A percentile compares a stretch with the other conserved stretches of the same genome.
Evolutionary conservation across 2,329 filamentous ascomycete species (phyloP).

Genomic region (Trichophyton verrucosum): DNA sequence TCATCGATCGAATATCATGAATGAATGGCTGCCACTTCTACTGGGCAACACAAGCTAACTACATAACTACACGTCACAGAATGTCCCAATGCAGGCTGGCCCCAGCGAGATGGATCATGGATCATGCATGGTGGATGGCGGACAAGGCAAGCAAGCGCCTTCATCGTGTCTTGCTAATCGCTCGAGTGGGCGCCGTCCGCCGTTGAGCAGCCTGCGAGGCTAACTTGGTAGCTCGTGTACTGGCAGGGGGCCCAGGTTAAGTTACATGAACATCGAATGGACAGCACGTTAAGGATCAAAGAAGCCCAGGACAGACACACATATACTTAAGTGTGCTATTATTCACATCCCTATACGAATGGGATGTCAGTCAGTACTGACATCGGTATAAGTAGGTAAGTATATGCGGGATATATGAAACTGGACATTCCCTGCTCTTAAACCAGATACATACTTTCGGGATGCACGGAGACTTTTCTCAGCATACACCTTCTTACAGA

Average conservation of each 20-base stretch:
- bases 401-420: background rate
- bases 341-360: no score
- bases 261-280: no score
- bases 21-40: background rate
- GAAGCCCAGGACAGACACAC: no score
- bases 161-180: background rate
- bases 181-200: no score
- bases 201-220: no score
- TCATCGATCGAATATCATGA: background rate
- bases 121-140: background rate
- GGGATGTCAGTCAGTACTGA: background rate
- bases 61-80: background rate
- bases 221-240: no score
- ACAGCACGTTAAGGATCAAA: no score
- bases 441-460: background rate
- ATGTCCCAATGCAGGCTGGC: background rate
- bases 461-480: background rate
- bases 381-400: background rate
- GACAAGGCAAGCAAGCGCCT: background rate
- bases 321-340: no score
- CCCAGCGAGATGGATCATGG: conserved; percentile 4
- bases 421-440: background rate
- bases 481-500: background rate
- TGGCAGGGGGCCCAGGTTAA: background rate
- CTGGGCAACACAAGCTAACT: background rate